Evolutionary conservation across 441 rosid species (phyloP).

Genomic region (Pelargonium cotyledonis): DNA sequence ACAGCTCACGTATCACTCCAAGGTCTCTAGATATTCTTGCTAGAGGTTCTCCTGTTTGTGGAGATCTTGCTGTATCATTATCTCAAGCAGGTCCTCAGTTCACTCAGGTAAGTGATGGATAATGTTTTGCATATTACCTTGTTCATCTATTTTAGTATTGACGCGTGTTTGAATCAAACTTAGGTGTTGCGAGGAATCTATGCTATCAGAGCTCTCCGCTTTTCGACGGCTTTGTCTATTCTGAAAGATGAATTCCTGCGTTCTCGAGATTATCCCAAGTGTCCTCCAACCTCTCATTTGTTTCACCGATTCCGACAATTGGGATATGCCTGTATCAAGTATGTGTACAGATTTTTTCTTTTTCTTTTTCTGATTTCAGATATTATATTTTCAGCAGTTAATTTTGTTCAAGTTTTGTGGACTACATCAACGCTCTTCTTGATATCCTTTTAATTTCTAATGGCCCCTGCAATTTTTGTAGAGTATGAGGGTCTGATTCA

Average conservation of each 20-base stretch:
- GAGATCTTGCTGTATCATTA: slow-evolving; percentile 94
- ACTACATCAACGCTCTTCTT: background rate
- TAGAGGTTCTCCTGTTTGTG: slow-evolving; percentile 88
- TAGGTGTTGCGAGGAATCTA: slow-evolving; percentile 85
- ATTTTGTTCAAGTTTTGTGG: background rate
- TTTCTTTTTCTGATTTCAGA: background rate
- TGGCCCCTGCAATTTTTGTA: background rate
- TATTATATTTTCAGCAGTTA: background rate
- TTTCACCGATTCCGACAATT: slow-evolving; percentile 90
- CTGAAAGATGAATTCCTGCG: slow-evolving; percentile 92
- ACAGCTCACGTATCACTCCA: slow-evolving; percentile 91
- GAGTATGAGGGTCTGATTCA: background rate
- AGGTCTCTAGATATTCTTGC: slow-evolving; percentile 90
- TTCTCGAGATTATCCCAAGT: slow-evolving; percentile 97
- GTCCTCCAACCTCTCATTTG: slow-evolving; percentile 87
- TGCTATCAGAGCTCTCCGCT: slow-evolving; percentile 89
- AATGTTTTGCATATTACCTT: slow-evolving; percentile 15
- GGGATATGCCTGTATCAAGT: slow-evolving; percentile 98
- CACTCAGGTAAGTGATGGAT: slow-evolving; percentile 64
- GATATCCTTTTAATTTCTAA: background rate
- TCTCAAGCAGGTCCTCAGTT: slow-evolving; percentile 98
- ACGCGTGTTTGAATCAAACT: slow-evolving; percentile 22
- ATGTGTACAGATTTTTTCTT: slow-evolving; percentile 24
- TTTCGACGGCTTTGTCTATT: slow-evolving; percentile 86
- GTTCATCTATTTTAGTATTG: slow-evolving; percentile 23